phyloP scores from a whole-genome alignment of 345 rosid genomes.

The Camelina hispida region DNA sequence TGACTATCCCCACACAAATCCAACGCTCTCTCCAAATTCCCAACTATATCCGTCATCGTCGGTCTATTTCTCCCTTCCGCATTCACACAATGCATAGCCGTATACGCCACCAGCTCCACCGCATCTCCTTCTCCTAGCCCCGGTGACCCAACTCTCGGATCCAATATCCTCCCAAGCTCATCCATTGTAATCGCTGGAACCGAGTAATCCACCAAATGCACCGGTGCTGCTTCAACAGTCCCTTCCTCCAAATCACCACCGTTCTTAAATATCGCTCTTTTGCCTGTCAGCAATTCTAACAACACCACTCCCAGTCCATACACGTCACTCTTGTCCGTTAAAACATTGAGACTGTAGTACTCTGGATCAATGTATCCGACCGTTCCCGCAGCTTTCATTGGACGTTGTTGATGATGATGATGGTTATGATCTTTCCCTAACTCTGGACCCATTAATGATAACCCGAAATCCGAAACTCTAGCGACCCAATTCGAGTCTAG shows the following conservation, averaged over 20 bases:
- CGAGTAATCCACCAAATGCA: slow-evolving; percentile 70
- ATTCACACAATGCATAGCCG: slow-evolving; percentile 80
- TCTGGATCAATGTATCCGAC: slow-evolving; percentile 94
- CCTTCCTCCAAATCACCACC: slow-evolving; percentile 42
- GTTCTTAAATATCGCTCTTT: slow-evolving; percentile 63
- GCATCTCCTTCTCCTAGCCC: slow-evolving; percentile 70
- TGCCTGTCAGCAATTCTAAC: slow-evolving; percentile 80
- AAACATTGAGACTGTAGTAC: slow-evolving; percentile 79
- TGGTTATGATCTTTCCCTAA: slow-evolving; percentile 45
- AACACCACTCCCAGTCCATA: slow-evolving; percentile 89
- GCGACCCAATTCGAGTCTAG: slow-evolving; percentile 79
- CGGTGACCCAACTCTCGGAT: slow-evolving; percentile 62
- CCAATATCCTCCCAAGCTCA: slow-evolving; percentile 61
- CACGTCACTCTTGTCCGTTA: slow-evolving; percentile 87
- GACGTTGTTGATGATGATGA: slow-evolving; percentile 32
- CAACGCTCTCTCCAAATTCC: slow-evolving; percentile 75
- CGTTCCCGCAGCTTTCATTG: slow-evolving; percentile 81
- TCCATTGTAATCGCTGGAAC: slow-evolving; percentile 58
- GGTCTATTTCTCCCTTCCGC: slow-evolving; percentile 77
- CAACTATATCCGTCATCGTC: slow-evolving; percentile 63
- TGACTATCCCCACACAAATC: slow-evolving; percentile 67
- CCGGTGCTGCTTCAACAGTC: slow-evolving; percentile 47
- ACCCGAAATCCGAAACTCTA: slow-evolving; percentile 86
- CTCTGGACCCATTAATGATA: slow-evolving; percentile 72
- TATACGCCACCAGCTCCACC: slow-evolving; percentile 77